Evolutionary conservation across 192 early-diverging fungal species (phyloP), one percentile per base, ranked within the genome.

Genomic region (Phlyctochytrium bullatum): DNA sequence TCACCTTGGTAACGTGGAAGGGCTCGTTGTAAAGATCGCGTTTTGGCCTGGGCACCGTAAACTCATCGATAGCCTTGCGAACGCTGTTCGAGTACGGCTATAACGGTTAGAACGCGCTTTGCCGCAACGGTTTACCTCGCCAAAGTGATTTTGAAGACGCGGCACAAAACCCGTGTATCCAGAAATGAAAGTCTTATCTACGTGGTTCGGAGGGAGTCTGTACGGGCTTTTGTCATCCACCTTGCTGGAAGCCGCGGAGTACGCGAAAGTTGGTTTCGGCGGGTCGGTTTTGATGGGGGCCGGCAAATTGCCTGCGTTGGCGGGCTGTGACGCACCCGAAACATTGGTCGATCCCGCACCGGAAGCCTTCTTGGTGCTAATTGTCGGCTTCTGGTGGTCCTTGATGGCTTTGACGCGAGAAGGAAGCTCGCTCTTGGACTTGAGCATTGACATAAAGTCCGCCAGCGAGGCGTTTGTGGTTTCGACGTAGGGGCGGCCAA

Each of bases 161-260:
- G 83, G 81, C 24, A 85, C 83, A 72, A 79, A 81, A n/a, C 83
- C 83, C 36, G 80, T 83, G 64, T 85, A 85, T 0, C 83, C 83
- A 17, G 69, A 68, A 63, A 85, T 80, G 58, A 84, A 85, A 3
- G 77, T 81, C 62, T 85, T 85, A 62, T 81, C 77, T 0, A 78
- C 72, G 36, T 85, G 83, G 34, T 73, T 58, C 33, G 47, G 47
- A 27, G 83, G 81, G 33, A 85, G 66, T 35, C 67, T 69, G 69
- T 85, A 85, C 23, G 83, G 82, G 61, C 77, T 79, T 60, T 71
- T 70, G 40, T 84, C 79, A 65, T 84, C 75, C 27, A 73, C 72
- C 16, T 70, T 68, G 34, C 73, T 73, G 51, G 66, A 61, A 1
- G 68, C 63, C 20, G 59, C 70, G 20, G 71, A 61, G 47, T 75